Conservation (phyloP, 495 filamentous ascomycete species). For the Penicillium odoratum region DNA sequence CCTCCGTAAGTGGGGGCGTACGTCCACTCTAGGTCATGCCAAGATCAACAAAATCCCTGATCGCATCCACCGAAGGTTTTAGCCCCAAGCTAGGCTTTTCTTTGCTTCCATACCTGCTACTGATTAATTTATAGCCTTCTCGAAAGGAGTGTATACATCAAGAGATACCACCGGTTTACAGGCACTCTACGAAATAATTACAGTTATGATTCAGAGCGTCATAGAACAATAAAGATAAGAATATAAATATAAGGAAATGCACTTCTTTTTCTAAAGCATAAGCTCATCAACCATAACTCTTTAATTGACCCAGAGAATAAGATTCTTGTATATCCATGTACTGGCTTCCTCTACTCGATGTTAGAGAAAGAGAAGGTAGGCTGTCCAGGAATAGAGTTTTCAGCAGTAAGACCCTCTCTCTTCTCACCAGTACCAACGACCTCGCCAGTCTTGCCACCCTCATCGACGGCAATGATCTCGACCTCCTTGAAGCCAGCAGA, state of each 20-base stretch:
- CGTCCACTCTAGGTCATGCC: neutral
- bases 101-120: neutral
- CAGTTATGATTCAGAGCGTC: neutral
- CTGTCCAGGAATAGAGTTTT: constrained; percentile 72
- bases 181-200: no score
- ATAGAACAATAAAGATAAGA: neutral
- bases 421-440: constrained; percentile 58
- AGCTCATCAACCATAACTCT: constrained; percentile 30
- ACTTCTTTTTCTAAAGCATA: constrained; percentile 29
- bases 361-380: constrained; percentile 81
- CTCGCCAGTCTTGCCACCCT: constrained; percentile 66
- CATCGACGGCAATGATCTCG: constrained; percentile 64
- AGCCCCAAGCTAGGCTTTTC: neutral
- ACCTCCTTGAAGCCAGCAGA: constrained; percentile 64
- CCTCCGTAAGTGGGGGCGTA: no score
- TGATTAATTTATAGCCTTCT: no score
- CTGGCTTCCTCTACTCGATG: constrained; percentile 40
- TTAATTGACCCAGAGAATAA: constrained; percentile 10
- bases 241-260: constrained; percentile 17
- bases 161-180: no score
- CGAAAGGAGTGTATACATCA: no score
- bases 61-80: neutral
- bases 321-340: constrained; percentile 1
- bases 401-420: constrained; percentile 57
- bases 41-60: neutral